Evolutionary conservation across 306 rosid species (phyloP), one percentile per base, ranked within the genome.

Genomic region (Lupinus albus): DNA sequence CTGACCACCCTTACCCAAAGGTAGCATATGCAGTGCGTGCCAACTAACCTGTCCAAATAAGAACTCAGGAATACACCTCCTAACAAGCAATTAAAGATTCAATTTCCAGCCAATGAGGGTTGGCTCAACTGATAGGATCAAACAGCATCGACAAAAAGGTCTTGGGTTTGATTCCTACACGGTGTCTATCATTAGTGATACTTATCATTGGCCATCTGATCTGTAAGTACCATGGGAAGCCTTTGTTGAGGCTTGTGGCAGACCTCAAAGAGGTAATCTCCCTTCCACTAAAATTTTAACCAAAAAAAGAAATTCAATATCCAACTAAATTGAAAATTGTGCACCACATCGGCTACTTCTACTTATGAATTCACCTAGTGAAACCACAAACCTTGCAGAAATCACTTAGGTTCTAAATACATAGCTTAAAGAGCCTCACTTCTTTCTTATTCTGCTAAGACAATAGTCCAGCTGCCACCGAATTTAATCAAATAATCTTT

Each of bases 291-390:
- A 41, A 41, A 41, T 11, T 10, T 41, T 4, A 3, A 3, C 47
- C 13, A 5, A 42, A 11, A 42, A 42, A 42, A 42, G 13, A 42
- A 11, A 42, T 42, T 42, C 6, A 42, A 42, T 11, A 2, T 20
- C 46, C 25, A 5, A 42, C 52, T 61, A 1, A 21, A 42, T 44
- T 20, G 32, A 72, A 28, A 20, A 28, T 18, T 18, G 35, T 33
- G 38, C 38, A 6, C 38, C 6, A 33, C 8, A 33, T 64, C 62
- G 6, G 36, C 68, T 56, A 70, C 54, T 46, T n/a, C 66, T 64
- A 38, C 45, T 33, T 35, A 61, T 8, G 7, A 64, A 38, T 44
- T 52, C 58, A 13, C 44, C 45, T 11, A 50, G 46, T 68, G 44
- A 64, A 17, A 25, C 11, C 7, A 18, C 60, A 42, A 57, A 20